Evolutionary conservation across 129 eudicot genomes (phyloP), one percentile per base, ranked within the genome.

Genomic region (Tagetes patula): DNA sequence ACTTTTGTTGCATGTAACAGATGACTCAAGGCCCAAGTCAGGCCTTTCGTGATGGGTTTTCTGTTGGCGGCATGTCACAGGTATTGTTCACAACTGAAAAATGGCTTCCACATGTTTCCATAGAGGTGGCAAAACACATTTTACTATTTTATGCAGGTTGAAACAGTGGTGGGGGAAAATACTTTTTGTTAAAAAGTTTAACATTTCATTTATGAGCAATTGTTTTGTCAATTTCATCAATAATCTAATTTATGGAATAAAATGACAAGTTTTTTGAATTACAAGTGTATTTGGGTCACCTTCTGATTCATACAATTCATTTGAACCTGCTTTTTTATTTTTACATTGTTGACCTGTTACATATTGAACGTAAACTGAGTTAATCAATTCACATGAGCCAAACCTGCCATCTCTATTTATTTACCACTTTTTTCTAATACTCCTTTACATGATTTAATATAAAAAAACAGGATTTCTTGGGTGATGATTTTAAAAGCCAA

Each of bases 31-130:
- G 94, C 52, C 89, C 93, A 31, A 79, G 77, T 69, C 98, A 87
- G 68, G 75, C 96, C 52, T 88, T 82, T 64, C 89, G 97, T 72
- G 99, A 94, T 80, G 98, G 98, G 48, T 90, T 87, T 53, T 87
- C 96, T 20, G 87, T 94, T 82, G 91, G 97, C 8, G 93, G 99
- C 85, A 90, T 94, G 99, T 94, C 99, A 65, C 99, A 94, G 96
- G 98, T 94, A 78, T 13, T 46, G 36, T 32, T 46, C 10, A 32
- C 36, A 65, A 65, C 53, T 42, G n/a, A n/a, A 65, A 42, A 34
- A 65, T 42, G n/a, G 8, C 13, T 40, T 65, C 6, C 70, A 20
- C 70, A 33, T 1, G 14, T 59, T 10, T 9, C 9, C 20, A 59
- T 59, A 59, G 65, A 59, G 65, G 41, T 59, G 67, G 30, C 45